A percentile compares a stretch with the other conserved stretches of the same genome.
phyloP scores from a whole-genome alignment of 2,329 filamentous ascomycete genomes.

The Celoporthe dispersa region DNA sequence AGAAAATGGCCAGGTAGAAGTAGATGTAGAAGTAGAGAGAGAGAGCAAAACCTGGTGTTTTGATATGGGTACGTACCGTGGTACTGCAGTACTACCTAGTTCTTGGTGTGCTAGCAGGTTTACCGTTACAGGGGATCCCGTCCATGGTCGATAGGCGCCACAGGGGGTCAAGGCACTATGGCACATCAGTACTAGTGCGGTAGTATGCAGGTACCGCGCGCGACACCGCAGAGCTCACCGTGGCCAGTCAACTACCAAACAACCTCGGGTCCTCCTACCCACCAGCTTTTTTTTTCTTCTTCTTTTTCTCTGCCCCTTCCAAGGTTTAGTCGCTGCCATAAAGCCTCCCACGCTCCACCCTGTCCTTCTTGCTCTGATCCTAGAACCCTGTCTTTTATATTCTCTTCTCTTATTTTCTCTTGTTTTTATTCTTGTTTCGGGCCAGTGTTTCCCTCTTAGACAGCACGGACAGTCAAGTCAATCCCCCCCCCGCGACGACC shows the following conservation, averaged over 20 bases:
- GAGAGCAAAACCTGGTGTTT: neutral
- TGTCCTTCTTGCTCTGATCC: neutral
- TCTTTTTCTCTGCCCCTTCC: neutral
- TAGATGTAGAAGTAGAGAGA: neutral
- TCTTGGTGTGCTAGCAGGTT: neutral
- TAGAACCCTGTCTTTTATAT: neutral
- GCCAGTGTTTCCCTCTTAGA: neutral
- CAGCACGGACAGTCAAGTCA: neutral
- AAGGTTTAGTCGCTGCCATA: neutral
- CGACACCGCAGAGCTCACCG: neutral
- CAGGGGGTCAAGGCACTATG: neutral
- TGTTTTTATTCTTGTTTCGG: neutral
- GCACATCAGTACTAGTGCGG: neutral
- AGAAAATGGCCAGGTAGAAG: neutral
- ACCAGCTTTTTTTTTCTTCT: neutral
- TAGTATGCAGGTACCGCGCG: slow-evolving; percentile 15
- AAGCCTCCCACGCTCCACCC: neutral
- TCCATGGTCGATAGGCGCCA: neutral
- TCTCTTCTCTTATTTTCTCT: neutral
- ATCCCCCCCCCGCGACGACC: too few species aligned
- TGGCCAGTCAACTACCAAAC: neutral
- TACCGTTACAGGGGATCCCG: neutral
- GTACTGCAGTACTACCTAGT: neutral
- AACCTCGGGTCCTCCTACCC: neutral
- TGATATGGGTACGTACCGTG: slow-evolving; percentile 4